phyloP scores from a whole-genome alignment of 108 stramenopile species.

The Seminavis robusta region DNA sequence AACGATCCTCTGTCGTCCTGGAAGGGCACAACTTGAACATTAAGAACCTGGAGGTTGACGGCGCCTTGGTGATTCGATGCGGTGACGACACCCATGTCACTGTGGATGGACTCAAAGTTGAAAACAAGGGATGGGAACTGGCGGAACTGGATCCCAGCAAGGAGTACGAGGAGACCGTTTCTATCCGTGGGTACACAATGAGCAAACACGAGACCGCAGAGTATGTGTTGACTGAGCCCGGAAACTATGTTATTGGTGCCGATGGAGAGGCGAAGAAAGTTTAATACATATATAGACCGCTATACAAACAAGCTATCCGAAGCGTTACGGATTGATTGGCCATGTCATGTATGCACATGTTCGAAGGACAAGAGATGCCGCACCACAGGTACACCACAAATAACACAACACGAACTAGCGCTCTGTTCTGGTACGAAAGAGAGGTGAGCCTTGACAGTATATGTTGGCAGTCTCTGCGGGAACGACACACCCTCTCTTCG shows the following conservation, averaged over 20 bases:
- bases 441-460: neutral
- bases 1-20: conserved; percentile 71
- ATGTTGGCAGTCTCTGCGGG: neutral
- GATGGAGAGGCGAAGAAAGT: conserved; percentile 61
- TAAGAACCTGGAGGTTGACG: conserved; percentile 77
- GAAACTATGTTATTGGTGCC: conserved; percentile 62
- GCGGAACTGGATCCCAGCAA: conserved; percentile 52
- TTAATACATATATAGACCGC: conserved; percentile 8
- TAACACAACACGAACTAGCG: neutral
- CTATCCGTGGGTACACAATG: conserved; percentile 88
- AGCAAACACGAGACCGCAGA: conserved; percentile 66
- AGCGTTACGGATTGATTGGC: neutral
- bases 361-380: neutral
- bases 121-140: conserved; percentile 80
- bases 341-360: neutral
- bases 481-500: too few species aligned
- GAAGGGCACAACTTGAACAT: conserved; percentile 74
- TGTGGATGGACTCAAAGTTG: conserved; percentile 68
- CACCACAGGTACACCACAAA: neutral
- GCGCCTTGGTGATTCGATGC: conserved; percentile 73
- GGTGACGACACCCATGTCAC: conserved; percentile 66
- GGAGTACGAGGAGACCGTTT: conserved; percentile 69
- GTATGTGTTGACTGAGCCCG: conserved; percentile 75
- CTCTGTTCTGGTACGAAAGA: neutral
- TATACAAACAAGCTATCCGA: neutral